phyloP scores from a whole-genome alignment of 805 yeast genomes.

The Komagataella kurtzmanii region DNA sequence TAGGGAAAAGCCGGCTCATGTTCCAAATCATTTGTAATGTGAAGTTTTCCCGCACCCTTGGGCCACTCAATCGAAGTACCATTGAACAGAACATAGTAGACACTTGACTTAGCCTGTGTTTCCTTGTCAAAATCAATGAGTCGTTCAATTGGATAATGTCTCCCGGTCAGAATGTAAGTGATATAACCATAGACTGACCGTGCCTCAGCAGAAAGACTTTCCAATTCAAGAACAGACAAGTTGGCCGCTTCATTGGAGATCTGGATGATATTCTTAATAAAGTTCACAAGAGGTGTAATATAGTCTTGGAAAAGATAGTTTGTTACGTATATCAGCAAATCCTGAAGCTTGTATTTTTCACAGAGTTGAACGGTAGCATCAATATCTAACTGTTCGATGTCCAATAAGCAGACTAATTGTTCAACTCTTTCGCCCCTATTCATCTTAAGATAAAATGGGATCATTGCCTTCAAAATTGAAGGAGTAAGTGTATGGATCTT shows the following conservation, averaged over 20 bases:
- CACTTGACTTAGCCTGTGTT: conserved; percentile 29
- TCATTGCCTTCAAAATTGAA: conserved; percentile 43
- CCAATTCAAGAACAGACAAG: conserved; percentile 3
- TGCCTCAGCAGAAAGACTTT: conserved; percentile 9
- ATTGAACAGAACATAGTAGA: conserved; percentile 48
- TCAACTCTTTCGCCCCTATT: conserved; percentile 40
- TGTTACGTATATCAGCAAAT: conserved; percentile 61
- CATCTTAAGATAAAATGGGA: conserved; percentile 28
- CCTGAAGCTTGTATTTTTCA: conserved; percentile 37
- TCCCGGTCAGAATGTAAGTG: conserved; percentile 58
- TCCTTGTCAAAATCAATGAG: conserved; percentile 21
- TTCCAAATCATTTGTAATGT: conserved; percentile 16
- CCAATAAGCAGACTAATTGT: conserved; percentile 55
- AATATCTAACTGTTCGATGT: conserved; percentile 57
- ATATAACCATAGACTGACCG: conserved; percentile 43
- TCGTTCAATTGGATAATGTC: conserved; percentile 67
- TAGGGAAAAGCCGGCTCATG: conserved; percentile 57
- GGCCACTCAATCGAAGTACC: conserved; percentile 40
- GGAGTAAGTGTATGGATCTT: conserved; percentile 46
- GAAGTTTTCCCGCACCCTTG: conserved; percentile 16
- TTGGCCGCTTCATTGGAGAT: conserved; percentile 6
- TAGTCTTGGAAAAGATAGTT: conserved; percentile 58
- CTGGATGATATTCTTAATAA: conserved; percentile 22
- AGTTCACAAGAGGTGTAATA: conserved; percentile 54
- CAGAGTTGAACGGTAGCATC: conserved; percentile 63